Conservation (phyloP, 192 early-diverging fungal species). For the Kickxella alabastrina region DNA sequence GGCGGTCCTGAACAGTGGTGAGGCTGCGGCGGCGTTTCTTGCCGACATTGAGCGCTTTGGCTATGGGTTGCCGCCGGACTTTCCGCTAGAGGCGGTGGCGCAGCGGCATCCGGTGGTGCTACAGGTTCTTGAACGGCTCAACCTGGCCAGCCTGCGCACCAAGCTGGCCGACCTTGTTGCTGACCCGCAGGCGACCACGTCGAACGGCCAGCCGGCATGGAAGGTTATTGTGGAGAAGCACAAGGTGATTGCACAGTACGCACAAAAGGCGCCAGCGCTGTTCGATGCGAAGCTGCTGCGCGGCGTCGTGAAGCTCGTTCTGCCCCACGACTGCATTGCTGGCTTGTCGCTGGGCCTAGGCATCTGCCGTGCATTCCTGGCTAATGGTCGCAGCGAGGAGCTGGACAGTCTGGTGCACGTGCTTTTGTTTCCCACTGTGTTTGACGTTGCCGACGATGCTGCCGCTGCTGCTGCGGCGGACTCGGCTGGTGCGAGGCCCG, state of each 20-base stretch:
- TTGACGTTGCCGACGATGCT: constrained; percentile 54
- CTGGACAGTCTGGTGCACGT: constrained; percentile 57
- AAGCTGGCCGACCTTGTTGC: constrained; percentile 21
- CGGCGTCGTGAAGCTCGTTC: constrained; percentile 39
- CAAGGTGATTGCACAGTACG: constrained; percentile 36
- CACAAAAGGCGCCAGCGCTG: constrained; percentile 26
- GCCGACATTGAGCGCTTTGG: constrained; percentile 29
- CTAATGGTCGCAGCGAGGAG: constrained; percentile 9
- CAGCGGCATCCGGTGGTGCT: constrained; percentile 30
- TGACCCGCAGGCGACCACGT: constrained; percentile 5
- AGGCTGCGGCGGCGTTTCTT: constrained; percentile 17
- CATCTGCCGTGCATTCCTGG: constrained; percentile 39
- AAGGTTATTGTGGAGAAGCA: constrained; percentile 28
- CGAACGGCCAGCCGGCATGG: constrained; percentile 13
- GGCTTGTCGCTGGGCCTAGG: constrained; percentile 45
- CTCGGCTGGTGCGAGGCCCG: constrained; percentile 2
- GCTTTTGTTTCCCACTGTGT: constrained; percentile 71
- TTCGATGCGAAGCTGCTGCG: constrained; percentile 40
- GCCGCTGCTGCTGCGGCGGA: not conserved
- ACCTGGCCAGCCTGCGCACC: constrained; percentile 37
- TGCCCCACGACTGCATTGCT: constrained; percentile 52
- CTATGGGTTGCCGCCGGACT: constrained; percentile 46
- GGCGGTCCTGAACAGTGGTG: not conserved
- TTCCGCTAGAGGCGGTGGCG: constrained; percentile 36
- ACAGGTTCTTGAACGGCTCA: constrained; percentile 46